Evolutionary conservation across 495 filamentous ascomycete species (phyloP), one percentile per base, ranked within the genome.

Genomic region (Neurospora sublineolata): DNA sequence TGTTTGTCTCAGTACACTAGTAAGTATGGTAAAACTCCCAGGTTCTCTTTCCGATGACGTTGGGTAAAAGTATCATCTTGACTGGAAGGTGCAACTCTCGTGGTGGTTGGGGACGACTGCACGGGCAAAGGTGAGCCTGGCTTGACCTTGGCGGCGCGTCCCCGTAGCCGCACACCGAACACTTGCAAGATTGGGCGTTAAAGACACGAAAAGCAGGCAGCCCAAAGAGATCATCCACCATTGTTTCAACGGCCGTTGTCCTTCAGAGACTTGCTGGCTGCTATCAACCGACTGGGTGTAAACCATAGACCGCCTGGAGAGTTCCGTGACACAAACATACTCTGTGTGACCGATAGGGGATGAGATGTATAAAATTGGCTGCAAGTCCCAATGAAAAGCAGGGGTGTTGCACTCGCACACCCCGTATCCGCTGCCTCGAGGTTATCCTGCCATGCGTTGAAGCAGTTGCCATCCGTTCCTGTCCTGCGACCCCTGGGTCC

Each of bases 231-330:
- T 33, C 23, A 2, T 33, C 4, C 52, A 60, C 4, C 52, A 60
- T 10, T 70, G 41, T 70, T 46, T 70, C 69, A 70, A 70, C 69
- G 69, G 69, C 69, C 20, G 40, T 70, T 70, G 40, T 27, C 69
- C 69, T n/a, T 52, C 41, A 46, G 69, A 64, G 39, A 41, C 69
- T n/a, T 70, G 69, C 40, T 41, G 23, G 69, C 68, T 69, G 68
- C n/a, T 8, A 69, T 30, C 52, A 60, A 60, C 52, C 52, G 27
- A 60, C 27, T 60, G 27, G 27, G 6, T 60, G 6, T 60, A 60
- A 30, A 33, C 6, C 52, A 33, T 33, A 60, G 52, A 60, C 52
- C 52, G 52, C 52, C 52, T 18, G 27, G 27, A 60, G 52, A 60
- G 52, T 60, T 60, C 52, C 52, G 52, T 60, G 23, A 33, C 52